Base-by-base conservation (phyloP, 2,329 filamentous ascomycete genomes). In the Alternaria tenuissima region DNA sequence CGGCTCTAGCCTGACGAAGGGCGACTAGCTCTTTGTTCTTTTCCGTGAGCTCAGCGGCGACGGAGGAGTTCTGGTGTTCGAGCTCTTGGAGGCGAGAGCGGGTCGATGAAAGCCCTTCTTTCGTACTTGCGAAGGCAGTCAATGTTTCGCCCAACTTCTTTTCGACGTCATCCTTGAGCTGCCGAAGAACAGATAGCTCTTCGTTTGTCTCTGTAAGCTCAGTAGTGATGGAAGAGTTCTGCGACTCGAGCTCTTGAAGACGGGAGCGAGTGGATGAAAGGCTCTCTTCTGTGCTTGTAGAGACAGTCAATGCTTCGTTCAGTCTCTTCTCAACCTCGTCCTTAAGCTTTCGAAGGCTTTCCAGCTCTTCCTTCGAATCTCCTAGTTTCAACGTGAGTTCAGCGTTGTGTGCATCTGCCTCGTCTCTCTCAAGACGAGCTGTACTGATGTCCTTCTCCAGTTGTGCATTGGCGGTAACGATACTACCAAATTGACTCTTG, bases 361-460 rank as follows among this genome's bases (percentile, higher is more conserved):
- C 52, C 6, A 75, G 55, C 51, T 70, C 67, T 16, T 52, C 30
- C 5, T 57, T 48, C 0, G 44, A 52, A 4, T 59, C 39, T 18
- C 57, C 56, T 9, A 73, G 42, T 22, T 59, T 61, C 5, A 57
- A 55, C 9, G 57, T 57, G 3, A 72, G 65, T 22, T 55, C 52
- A 3, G 53, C 47, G 22, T 66, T 66, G n/a, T 68, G 61, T 22
- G 44, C 55, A 36, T 69, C 61, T 28, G 58, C 59, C 24, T 65
- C 44, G 14, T 39, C 52, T 24, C 69, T 52, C 20, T 42, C 57
- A 16, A 63, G 67, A 16, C 57, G 60, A 24, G 62, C 62, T 6
- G 59, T 52, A 18, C 24, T 55, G 24, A 74, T 64, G 41, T 69
- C 63, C 3, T 61, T 55, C 28, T 72, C 66, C 8, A 76, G 61